These are phyloP conservation scores for Paraconiothyrium sp. DNA, from an alignment of 2,329 filamentous ascomycete genomes.

Conservation along the genomic window DNA sequence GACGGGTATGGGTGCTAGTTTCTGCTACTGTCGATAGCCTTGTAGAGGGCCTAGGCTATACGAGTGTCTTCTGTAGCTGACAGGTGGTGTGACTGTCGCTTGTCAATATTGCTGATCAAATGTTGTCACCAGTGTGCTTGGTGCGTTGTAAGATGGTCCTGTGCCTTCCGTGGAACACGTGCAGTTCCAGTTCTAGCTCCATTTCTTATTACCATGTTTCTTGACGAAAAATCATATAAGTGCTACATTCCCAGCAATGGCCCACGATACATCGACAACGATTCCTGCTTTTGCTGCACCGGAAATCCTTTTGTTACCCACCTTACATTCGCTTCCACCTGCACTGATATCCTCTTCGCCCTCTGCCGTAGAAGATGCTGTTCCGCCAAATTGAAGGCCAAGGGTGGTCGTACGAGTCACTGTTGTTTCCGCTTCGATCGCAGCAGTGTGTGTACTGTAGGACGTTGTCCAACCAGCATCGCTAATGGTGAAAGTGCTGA, in stretches of 20 bases:
- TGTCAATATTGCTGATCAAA: neutral
- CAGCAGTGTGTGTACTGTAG: constrained; percentile 11
- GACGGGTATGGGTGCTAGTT: neutral
- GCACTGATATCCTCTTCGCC: neutral
- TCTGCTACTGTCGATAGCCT: neutral
- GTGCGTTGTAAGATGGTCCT: neutral
- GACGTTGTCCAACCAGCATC: constrained; percentile 7
- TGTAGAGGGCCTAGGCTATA: neutral
- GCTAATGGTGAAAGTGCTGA: neutral
- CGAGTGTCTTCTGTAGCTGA: too few species aligned
- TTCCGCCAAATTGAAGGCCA: constrained; percentile 12
- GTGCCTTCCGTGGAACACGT: neutral
- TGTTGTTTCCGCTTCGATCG: constrained; percentile 8
- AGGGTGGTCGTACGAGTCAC: constrained; percentile 14
- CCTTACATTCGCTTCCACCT: neutral
- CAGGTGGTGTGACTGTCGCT: neutral
- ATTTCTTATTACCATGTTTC: constrained; percentile 2
- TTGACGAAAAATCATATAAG: constrained; percentile 16
- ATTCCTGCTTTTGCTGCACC: constrained; percentile 15
- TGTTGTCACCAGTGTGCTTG: neutral
- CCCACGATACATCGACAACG: constrained; percentile 12
- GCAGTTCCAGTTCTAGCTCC: neutral
- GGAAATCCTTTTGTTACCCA: constrained; percentile 1
- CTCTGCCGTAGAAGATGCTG: neutral
- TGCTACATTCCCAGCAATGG: constrained; percentile 10